These are phyloP conservation scores for Nymphaea thermarum DNA, from an alignment of 164 flowering plant species.

Conservation along the genomic window DNA sequence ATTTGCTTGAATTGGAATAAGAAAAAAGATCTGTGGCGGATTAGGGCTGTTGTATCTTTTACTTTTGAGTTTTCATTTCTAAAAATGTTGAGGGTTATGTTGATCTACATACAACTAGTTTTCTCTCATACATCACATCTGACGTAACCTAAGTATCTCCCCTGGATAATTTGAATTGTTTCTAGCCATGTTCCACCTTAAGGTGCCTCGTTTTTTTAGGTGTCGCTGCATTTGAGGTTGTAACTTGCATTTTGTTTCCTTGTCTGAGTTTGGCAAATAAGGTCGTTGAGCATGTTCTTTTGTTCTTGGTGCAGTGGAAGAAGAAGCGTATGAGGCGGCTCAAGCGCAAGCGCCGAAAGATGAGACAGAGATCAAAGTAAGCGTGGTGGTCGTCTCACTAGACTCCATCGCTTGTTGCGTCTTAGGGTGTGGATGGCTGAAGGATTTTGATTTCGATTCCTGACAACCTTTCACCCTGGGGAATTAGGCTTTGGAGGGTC, in stretches of 20 bases:
- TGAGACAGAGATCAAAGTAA: constrained; percentile 29
- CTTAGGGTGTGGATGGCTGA: neutral
- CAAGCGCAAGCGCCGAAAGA: constrained; percentile 28
- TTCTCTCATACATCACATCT: too few relatives aligned
- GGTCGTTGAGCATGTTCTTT: neutral
- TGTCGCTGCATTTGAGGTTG: neutral
- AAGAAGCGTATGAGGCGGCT: constrained; percentile 30
- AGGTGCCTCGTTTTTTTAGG: too few relatives aligned
- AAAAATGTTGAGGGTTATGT: too few relatives aligned
- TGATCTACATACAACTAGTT: too few relatives aligned
- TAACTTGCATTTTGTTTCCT: neutral
- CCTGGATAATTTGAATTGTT: too few relatives aligned
- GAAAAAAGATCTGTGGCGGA: too few relatives aligned
- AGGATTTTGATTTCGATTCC: neutral
- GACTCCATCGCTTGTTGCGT: neutral
- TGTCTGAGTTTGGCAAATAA: too few relatives aligned
- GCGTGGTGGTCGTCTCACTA: neutral
- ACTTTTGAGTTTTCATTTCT: too few relatives aligned
- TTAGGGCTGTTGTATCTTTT: too few relatives aligned
- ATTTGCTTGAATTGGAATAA: too few relatives aligned
- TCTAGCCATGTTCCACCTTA: too few relatives aligned
- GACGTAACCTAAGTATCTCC: too few relatives aligned
- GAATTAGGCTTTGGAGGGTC: neutral
- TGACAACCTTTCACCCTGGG: neutral
- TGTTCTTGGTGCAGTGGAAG: constrained; percentile 19